Base-by-base conservation (phyloP, 768 basidiomycete species). In the Trametes meyenii region DNA sequence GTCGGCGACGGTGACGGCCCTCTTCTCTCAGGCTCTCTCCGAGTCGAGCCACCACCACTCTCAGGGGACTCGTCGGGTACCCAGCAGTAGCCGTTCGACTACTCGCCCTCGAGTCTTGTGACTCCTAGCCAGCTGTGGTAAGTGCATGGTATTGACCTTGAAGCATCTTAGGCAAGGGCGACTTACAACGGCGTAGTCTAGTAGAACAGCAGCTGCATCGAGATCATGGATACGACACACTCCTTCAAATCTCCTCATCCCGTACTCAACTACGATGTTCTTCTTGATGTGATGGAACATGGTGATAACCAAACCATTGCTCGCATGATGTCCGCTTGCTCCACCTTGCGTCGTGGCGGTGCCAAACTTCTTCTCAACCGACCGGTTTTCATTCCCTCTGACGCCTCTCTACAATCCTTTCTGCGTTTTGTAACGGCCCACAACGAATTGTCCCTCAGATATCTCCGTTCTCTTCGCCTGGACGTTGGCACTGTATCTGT, bases 281-380 rank as follows among this genome's bases (percentile, higher is more conserved):
- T 52, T n/a, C 16, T 50, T 7, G 14, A 19, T 3, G n/a, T 52
- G 29, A 51, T 60, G 50, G 0, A 1, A 3, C 38, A 52, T 12
- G 35, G 40, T 35, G 43, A 52, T 21, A 36, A 14, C 6, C 36
- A 43, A 16, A 45, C 50, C 13, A 35, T 53, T 0, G 13, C 42
- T 5, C 7, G 29, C 19, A 17, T 60, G 33, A 52, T 60, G 50
- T 50, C 29, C 2, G 52, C 50, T 12, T 60, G 58, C 58, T 17
- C 5, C 2, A 45, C 50, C 19, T 19, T 60, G 2, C 29, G 46
- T 10, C 19, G 13, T 10, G 1, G 13, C 7, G 50, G 58, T 19
- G 19, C 43, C 2, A 50, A 17, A 10, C 14, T 14, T 21, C 11
- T 60, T 7, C 50, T 46, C 11, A 14, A 24, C 7, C 33, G 14